Evolutionary conservation across 2,329 filamentous ascomycete genomes (phyloP), one percentile per base, ranked within the genome.

Genomic region (Talaromyces albobiverticillius): DNA sequence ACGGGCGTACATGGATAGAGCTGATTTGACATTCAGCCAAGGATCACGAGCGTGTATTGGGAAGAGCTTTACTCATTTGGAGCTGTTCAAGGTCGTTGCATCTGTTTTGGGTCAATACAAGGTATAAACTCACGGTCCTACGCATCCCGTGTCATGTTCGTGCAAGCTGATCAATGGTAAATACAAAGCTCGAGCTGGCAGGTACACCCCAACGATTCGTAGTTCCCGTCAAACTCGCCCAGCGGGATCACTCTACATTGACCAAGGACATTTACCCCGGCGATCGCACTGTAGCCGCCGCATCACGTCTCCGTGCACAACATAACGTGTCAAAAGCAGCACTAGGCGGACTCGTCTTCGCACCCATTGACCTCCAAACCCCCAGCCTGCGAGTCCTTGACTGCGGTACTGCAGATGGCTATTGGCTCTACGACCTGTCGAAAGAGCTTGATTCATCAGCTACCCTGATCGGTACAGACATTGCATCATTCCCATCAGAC

Each of bases 371-470:
- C 20, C 20, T 51, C 9, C 32, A 51, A 4, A 29, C 23, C 20
- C 42, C 42, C 25, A n/a, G 22, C 9, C 11, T 53, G 10, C 42
- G 36, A 32, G 18, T 53, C 13, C 51, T 53, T 11, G 51, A 53
- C 26, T 53, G 42, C 26, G 51, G 51, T 29, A 53, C 51, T 4
- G 51, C 51, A 3, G 51, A 47, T 10, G 51, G 51, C 11, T 53
- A 53, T 34, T 53, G 51, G 51, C 42, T 53, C 4, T 47, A 46
- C 25, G 51, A 53, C 22, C 22, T 53, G 8, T 53, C 51, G 10
- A 46, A 47, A 16, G 16, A 46, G 34, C 42, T 53, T 20, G 32
- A 38, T 47, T 22, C 51, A 4, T 53, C 51, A 4, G 25, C 51
- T 13, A 23, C 41, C 8, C 38, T 53, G 16, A 34, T 47, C 31